These are phyloP conservation scores for Solioccasus polychromus DNA, from an alignment of 768 basidiomycete species.

Conservation along the genomic window DNA sequence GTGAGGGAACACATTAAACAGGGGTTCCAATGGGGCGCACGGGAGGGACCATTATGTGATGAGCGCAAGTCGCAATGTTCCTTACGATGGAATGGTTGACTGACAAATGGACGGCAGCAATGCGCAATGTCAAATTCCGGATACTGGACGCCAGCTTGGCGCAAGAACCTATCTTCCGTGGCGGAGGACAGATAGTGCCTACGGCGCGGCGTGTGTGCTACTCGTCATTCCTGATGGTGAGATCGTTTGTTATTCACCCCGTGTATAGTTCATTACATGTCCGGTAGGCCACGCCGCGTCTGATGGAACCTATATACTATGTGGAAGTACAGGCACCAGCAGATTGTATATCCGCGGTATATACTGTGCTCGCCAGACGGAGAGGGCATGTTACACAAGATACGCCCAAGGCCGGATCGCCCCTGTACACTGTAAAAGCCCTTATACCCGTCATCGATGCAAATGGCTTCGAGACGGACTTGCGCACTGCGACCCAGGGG, in stretches of 20 bases:
- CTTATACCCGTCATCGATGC: conserved; percentile 98
- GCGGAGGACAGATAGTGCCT: conserved; percentile 97
- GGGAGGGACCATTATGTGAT: conserved; percentile 97
- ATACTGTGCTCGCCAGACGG: conserved; percentile 96
- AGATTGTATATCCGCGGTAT: conserved; percentile 97
- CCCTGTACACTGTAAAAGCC: conserved; percentile 96
- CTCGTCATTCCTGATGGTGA: conserved; percentile 96
- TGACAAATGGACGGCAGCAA: conserved; percentile 52
- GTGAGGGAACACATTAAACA: conserved; percentile 97
- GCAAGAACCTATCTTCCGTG: conserved; percentile 95
- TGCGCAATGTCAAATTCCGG: conserved; percentile 98
- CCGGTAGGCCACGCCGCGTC: conserved; percentile 83
- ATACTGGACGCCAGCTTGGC: conserved; percentile 90
- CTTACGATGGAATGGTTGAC: neutral
- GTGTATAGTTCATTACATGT: neutral
- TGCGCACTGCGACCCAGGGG: conserved; percentile 96
- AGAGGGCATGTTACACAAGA: conserved; percentile 99
- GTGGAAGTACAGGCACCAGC: conserved; percentile 99
- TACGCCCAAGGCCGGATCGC: conserved; percentile 96
- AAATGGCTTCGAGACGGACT: conserved; percentile 97
- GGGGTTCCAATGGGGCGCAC: conserved; percentile 98
- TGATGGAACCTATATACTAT: conserved; percentile 98
- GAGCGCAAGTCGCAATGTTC: conserved; percentile 73
- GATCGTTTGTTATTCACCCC: conserved; percentile 23
- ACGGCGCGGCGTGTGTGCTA: conserved; percentile 99